Base-by-base conservation (phyloP, 805 yeast species). In the Yamadazyma akitaensis region DNA sequence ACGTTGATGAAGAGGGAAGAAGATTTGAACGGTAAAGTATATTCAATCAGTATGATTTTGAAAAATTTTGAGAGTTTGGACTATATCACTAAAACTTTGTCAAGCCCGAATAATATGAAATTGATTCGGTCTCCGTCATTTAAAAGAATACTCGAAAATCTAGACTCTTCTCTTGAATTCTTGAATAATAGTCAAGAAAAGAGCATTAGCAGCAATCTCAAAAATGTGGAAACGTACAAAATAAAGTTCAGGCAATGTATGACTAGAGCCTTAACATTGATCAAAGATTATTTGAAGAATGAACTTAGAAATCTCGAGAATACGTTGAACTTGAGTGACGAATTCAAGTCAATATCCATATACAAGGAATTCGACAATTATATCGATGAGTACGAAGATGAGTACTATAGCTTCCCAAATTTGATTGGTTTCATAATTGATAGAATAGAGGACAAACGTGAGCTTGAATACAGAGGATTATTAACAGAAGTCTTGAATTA, bases 231-330 rank as follows among this genome's bases (percentile, higher is more conserved):
- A 24, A 59, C 80, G 1, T 89, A 87, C 60, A 76, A 75, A 40
- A 79, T 82, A 51, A 77, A 91, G 48, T 88, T 88, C 66, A 80
- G 86, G 51, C 95, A 88, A 56, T 88, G 96, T 57, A 73, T 89
- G 76, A 82, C 91, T 1, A 76, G 96, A 48, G 84, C 95, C 1
- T 72, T 89, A 40, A 81, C 94, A 0, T 69, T 92, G 49, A 79
- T 89, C 13, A 77, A 84, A 51, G 87, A 84, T 56, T 88, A 83
- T 59, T 64, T 87, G 45, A 72, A 71, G 9, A 62, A 62, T n/a
- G 73, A 72, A 30, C 60, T 79, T 36, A 70, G 65, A 44, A 61
- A 54, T 14, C 47, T 72, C 24, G 67, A 66, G 37, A 52, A 57
- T 14, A 48, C 51, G 11, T 35, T 52, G 18, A 47, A 38, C 14